Evolutionary conservation across 495 filamentous ascomycete species (phyloP).

Genomic region (Halenospora varia): DNA sequence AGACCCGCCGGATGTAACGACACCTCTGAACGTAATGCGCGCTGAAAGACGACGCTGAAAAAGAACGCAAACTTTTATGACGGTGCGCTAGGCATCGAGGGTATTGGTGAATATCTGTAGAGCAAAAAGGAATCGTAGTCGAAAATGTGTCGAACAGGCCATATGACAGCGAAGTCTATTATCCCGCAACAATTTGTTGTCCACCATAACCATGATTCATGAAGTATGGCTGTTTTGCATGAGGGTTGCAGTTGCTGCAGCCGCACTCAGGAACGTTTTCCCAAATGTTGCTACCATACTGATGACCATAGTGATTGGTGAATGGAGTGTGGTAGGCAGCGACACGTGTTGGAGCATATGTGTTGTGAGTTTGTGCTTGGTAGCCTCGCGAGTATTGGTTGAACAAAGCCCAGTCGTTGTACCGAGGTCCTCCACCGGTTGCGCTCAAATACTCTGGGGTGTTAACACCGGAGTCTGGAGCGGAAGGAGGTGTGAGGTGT

Average conservation of each 20-base stretch:
- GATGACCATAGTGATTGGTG: constrained; percentile 15
- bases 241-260: constrained; percentile 19
- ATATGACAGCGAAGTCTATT: constrained; percentile 3
- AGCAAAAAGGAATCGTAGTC: not conserved
- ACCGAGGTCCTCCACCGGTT: constrained; percentile 22
- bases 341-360: constrained; percentile 18
- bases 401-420: constrained; percentile 24
- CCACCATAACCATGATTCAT: constrained; percentile 13
- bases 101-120: constrained; percentile 11
- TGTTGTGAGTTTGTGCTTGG: constrained; percentile 6
- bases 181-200: constrained; percentile 22
- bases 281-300: constrained; percentile 18
- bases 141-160: not conserved
- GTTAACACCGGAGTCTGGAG: constrained; percentile 23
- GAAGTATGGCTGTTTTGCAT: constrained; percentile 22
- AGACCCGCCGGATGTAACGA: constrained; percentile 16
- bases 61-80: constrained; percentile 27
- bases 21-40: constrained; percentile 27
- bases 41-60: constrained; percentile 24
- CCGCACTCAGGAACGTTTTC: constrained; percentile 15
- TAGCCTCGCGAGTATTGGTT: constrained; percentile 16
- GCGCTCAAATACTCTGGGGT: constrained; percentile 27
- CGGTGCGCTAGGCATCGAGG: constrained; percentile 24
- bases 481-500: constrained; percentile 26
- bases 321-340: constrained; percentile 21